Evolutionary conservation across 1,284 basidiomycete species (phyloP).

Genomic region (Neonothopanus nambi): DNA sequence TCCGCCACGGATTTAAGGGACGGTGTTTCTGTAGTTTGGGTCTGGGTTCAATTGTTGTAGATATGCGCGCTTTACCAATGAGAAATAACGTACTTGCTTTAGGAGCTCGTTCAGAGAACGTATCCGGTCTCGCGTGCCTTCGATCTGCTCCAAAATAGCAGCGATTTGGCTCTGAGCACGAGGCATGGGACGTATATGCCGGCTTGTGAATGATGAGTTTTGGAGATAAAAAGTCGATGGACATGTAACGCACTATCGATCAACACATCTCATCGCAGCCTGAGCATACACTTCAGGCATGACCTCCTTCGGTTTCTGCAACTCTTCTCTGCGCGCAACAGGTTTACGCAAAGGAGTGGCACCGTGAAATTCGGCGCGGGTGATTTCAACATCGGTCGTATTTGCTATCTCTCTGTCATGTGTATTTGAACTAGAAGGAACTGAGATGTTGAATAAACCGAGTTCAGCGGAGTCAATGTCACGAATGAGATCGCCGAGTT

Average conservation of each 20-base stretch:
- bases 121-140: slow-evolving; percentile 53
- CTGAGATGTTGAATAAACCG: slow-evolving; percentile 56
- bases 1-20: slow-evolving; percentile 45
- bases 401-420: slow-evolving; percentile 35
- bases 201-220: slow-evolving; percentile 36
- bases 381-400: slow-evolving; percentile 41
- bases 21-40: slow-evolving; percentile 32
- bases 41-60: slow-evolving; percentile 29
- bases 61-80: slow-evolving; percentile 3
- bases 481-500: slow-evolving; percentile 72
- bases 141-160: slow-evolving; percentile 54
- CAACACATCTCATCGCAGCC: slow-evolving; percentile 72
- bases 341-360: slow-evolving; percentile 67
- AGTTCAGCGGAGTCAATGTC: slow-evolving; percentile 75
- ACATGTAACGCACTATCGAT: slow-evolving; percentile 60
- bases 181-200: slow-evolving; percentile 70
- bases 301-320: slow-evolving; percentile 41
- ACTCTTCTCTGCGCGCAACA: slow-evolving; percentile 41
- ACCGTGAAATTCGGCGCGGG: slow-evolving; percentile 63
- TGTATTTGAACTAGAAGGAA: slow-evolving; percentile 14
- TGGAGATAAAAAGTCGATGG: neutral
- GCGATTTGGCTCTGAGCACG: slow-evolving; percentile 59
- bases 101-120: slow-evolving; percentile 45
- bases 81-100: slow-evolving; percentile 50
- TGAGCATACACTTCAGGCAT: slow-evolving; percentile 74